Conservation (phyloP, 257 asterid species). For the Capsicum pubescens region DNA sequence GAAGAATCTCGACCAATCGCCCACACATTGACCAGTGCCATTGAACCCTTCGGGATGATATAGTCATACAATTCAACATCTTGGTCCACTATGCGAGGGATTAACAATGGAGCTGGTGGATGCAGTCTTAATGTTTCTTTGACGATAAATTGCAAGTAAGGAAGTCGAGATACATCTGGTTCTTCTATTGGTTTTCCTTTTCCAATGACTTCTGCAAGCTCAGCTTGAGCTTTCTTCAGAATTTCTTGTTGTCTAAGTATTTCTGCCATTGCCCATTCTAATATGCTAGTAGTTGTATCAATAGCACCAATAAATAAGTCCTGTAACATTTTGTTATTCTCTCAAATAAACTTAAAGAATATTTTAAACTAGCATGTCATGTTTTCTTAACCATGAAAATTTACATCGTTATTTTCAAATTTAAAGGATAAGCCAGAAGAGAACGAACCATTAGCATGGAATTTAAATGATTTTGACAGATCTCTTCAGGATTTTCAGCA, state of each 20-base stretch:
- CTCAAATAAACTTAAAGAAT: no score
- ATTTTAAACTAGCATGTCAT: no score
- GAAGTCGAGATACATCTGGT: constrained; percentile 36
- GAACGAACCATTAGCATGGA: neutral
- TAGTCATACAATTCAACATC: constrained; percentile 29
- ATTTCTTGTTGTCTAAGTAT: constrained; percentile 29
- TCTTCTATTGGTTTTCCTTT: neutral
- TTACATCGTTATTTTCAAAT: no score
- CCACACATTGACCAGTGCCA: constrained; percentile 38
- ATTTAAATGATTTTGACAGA: neutral
- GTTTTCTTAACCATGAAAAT: constrained; percentile 23
- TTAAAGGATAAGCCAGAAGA: neutral
- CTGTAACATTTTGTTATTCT: no score
- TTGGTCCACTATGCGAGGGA: constrained; percentile 29
- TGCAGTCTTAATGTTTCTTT: constrained; percentile 44
- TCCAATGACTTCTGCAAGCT: neutral
- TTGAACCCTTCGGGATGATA: constrained; percentile 24
- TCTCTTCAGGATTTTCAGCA: neutral
- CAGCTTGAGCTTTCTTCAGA: constrained; percentile 30
- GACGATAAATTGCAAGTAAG: constrained; percentile 38
- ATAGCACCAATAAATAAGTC: constrained; percentile 35
- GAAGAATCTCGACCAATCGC: constrained; percentile 41
- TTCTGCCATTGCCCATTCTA: constrained; percentile 44
- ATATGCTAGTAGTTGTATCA: constrained; percentile 33
- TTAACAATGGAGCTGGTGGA: constrained; percentile 40